A percentile compares a stretch with the other conserved stretches of the same genome.
phyloP scores from a whole-genome alignment of 176 grass and related monocot genomes.

The Panicum miliaceum region DNA sequence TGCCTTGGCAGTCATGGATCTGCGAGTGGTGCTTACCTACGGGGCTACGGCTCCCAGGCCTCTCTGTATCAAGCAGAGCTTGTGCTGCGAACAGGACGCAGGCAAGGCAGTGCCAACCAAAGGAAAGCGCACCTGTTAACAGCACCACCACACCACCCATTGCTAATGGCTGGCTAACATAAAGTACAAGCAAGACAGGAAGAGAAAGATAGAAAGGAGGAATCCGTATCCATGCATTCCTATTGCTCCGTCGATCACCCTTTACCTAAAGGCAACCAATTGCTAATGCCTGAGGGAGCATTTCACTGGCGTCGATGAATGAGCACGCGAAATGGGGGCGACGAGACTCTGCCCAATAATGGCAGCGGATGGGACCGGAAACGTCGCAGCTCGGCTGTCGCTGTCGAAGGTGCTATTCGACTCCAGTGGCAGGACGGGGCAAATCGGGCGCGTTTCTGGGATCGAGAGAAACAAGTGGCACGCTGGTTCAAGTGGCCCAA shows the following conservation, averaged over 20 bases:
- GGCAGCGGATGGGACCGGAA: conserved; percentile 15
- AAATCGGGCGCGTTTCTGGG: conserved; percentile 39
- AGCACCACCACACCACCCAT: background rate
- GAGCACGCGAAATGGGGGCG: background rate
- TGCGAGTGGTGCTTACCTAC: too few species aligned
- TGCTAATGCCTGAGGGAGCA: background rate
- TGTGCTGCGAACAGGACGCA: background rate
- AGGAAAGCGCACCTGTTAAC: background rate
- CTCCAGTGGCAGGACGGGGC: conserved; percentile 46
- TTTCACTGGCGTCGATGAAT: background rate
- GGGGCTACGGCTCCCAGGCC: too few species aligned
- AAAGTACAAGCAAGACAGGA: background rate
- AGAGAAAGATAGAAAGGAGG: background rate
- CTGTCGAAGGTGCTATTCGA: background rate
- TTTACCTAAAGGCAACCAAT: conserved; percentile 11
- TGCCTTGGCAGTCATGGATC: too few species aligned
- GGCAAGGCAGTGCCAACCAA: background rate
- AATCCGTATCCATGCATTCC: background rate
- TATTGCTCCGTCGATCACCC: background rate
- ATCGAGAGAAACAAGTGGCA: conserved; percentile 7
- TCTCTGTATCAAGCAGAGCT: too few species aligned
- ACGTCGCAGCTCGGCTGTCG: background rate
- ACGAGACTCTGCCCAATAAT: background rate
- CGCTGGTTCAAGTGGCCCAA: background rate
- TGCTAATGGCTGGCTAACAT: background rate